Conservation (phyloP, 371 early-diverging fungal genomes). For the Mucor saturninus region DNA sequence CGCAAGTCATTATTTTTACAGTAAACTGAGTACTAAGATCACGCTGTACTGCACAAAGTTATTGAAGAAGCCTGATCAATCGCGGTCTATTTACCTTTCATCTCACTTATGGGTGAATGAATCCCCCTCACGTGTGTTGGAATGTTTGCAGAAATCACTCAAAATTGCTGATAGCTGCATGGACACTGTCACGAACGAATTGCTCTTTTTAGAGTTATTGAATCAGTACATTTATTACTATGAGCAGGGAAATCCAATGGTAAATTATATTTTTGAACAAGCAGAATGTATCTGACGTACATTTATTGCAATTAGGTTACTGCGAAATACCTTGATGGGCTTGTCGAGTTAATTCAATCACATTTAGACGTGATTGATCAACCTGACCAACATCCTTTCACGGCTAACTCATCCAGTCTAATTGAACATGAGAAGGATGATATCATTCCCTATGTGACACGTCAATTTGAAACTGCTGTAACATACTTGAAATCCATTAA, state of each 20-base stretch:
- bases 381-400: constrained; percentile 66
- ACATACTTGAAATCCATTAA: neutral
- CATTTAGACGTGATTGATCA: constrained; percentile 71
- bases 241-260: constrained; percentile 81
- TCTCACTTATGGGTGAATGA: constrained; percentile 78
- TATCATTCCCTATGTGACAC: neutral
- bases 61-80: constrained; percentile 92
- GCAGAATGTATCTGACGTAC: too few relatives aligned
- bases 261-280: constrained; percentile 8
- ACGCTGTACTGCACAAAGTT: constrained; percentile 86
- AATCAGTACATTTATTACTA: constrained; percentile 91
- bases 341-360: constrained; percentile 89
- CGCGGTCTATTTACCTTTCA: constrained; percentile 78
- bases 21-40: constrained; percentile 87
- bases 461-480: constrained; percentile 9
- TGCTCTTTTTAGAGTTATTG: constrained; percentile 91
- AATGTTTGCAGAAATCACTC: constrained; percentile 88
- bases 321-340: constrained; percentile 83
- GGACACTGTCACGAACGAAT: constrained; percentile 83
- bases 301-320: constrained; percentile 52
- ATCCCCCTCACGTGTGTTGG: constrained; percentile 63
- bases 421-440: constrained; percentile 1
- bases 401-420: constrained; percentile 55
- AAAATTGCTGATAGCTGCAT: constrained; percentile 94
- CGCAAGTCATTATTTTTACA: constrained; percentile 65